phyloP scores from a whole-genome alignment of 1,284 basidiomycete genomes.

The Phaffia rhodozyma region DNA sequence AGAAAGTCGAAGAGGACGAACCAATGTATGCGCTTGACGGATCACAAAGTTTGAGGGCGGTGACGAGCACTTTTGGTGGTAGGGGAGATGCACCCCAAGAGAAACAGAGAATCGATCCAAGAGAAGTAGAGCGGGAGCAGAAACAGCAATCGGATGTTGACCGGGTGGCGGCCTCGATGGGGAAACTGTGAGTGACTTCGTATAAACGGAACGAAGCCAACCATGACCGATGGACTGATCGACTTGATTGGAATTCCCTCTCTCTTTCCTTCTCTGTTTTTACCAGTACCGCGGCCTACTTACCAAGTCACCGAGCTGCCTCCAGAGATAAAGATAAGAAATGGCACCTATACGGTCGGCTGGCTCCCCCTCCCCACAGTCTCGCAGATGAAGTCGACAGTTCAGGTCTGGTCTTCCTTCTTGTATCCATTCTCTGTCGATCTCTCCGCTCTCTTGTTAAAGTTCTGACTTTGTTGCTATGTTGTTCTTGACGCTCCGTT shows the following conservation, averaged over 20 bases:
- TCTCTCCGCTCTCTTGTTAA: neutral
- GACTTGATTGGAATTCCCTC: too few relatives aligned
- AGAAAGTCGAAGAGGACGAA: neutral
- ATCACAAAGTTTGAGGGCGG: neutral
- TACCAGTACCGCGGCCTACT: constrained; percentile 9
- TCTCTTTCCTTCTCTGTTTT: neutral
- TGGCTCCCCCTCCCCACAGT: neutral
- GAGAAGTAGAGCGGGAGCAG: neutral
- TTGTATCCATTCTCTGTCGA: neutral
- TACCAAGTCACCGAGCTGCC: constrained; percentile 13
- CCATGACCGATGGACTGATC: neutral
- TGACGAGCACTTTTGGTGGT: neutral
- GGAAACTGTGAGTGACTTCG: constrained; percentile 5
- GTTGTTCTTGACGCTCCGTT: too few relatives aligned
- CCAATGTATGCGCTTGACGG: constrained; percentile 14
- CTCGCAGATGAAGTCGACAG: neutral
- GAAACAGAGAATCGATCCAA: too few relatives aligned
- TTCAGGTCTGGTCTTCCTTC: neutral
- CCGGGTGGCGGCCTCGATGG: constrained; percentile 14
- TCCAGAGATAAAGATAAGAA: constrained; percentile 6
- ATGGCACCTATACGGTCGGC: constrained; percentile 11
- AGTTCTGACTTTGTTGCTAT: too few relatives aligned
- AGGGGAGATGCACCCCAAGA: too few relatives aligned
- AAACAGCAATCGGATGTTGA: neutral
- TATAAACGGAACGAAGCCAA: neutral